Evolutionary conservation across 2,329 filamentous ascomycete species (phyloP).

Genomic region (Alternaria triticina): DNA sequence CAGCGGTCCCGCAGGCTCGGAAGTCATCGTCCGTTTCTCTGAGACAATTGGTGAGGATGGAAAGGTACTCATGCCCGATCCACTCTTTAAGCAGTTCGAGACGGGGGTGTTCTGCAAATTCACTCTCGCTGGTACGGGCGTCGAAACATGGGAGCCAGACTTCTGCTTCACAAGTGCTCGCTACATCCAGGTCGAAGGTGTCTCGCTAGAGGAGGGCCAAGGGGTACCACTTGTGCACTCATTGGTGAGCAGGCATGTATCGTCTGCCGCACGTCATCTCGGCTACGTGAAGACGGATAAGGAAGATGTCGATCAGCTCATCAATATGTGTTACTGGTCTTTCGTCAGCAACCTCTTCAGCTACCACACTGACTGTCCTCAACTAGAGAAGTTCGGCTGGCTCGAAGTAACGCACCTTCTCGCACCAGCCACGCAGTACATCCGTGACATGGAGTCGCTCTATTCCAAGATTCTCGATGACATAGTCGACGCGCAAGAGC

Average conservation of each 20-base stretch:
- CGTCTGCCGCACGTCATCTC: constrained; percentile 47
- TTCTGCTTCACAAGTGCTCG: constrained; percentile 53
- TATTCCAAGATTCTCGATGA: constrained; percentile 58
- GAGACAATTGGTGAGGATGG: constrained; percentile 41
- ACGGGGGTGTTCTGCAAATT: constrained; percentile 51
- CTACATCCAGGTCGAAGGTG: constrained; percentile 53
- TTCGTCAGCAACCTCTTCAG: constrained; percentile 44
- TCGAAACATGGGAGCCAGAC: constrained; percentile 50
- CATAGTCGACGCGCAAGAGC: constrained; percentile 55
- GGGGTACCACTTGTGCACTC: constrained; percentile 45
- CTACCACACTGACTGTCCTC: constrained; percentile 54
- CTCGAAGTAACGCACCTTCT: constrained; percentile 57
- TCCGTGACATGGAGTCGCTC: constrained; percentile 55
- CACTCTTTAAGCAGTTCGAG: constrained; percentile 48
- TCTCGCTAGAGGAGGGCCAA: constrained; percentile 27
- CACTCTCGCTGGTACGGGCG: constrained; percentile 38
- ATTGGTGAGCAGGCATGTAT: constrained; percentile 48
- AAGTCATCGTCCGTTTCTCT: constrained; percentile 40
- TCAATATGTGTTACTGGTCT: constrained; percentile 55
- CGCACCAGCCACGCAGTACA: constrained; percentile 40
- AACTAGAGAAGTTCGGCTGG: constrained; percentile 56
- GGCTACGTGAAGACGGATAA: constrained; percentile 50
- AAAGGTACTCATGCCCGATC: constrained; percentile 51
- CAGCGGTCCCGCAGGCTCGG: constrained; percentile 34
- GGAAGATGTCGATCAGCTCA: constrained; percentile 51